Evolutionary conservation across 805 yeast species (phyloP), one percentile per base, ranked within the genome.

Genomic region (Tetrapisispora namnaoensis): DNA sequence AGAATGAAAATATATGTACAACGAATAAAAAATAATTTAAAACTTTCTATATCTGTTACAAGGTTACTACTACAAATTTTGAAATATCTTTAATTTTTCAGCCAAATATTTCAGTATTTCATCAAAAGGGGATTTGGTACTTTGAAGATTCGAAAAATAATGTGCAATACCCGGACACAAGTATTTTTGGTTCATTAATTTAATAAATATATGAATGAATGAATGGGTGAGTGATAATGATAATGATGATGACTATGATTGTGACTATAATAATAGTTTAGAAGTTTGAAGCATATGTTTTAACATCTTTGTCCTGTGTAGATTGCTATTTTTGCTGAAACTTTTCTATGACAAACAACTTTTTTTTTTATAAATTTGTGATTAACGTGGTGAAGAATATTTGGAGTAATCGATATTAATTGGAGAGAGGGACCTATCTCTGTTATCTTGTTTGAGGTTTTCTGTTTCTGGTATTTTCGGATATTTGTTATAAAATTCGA

Each of bases 381-480:
- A 14, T 37, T 47, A 47, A 21, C 36, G 43, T 37, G 56, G 46
- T 34, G 56, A 49, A 35, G 56, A 54, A 37, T 60, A 60, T 49
- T 58, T 60, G 7, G 62, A 56, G 42, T 55, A 55, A 43, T 60
- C 64, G 21, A 60, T 53, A 46, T 61, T 54, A 4, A 60, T 56
- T 28, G 64, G 64, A 14, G 64, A 60, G 38, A 60, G 49, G 1
- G 62, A 57, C 49, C 44, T 44, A 32, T 50, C 43, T 50, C 52
- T 43, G 20, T 53, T 55, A 27, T 48, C 52, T 44, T 58, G 56
- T 35, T 51, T 53, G 10, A 62, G 51, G 14, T 52, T 44, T 45
- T 61, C 67, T 13, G 67, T 60, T 48, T 55, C 58, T 35, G 68
- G 68, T n/a, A 63, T 55, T 27, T 53, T 56, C 2, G 66, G 66